Evolutionary conservation across 352 stramenopile species (phyloP), one percentile per base, ranked within the genome.

Genomic region (Pythium dissimile): DNA sequence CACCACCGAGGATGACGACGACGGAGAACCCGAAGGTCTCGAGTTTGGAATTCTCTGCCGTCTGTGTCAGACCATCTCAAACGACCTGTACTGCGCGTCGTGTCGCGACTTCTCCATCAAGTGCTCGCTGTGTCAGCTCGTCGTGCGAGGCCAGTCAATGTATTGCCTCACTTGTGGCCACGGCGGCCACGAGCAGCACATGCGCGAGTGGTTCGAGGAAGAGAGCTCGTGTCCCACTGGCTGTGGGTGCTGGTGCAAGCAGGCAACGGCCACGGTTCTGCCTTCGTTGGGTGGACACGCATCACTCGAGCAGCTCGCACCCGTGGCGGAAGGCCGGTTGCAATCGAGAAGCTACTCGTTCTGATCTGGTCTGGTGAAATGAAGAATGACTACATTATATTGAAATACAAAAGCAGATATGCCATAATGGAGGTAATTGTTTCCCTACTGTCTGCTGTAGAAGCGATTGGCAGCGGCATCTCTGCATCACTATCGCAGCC

Each of bases 121-220:
- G 38, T 95, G 85, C 60, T 89, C 82, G 0, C 61, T 95, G 37
- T 95, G 85, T 41, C 80, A 93, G 48, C 75, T 95, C 24, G 80
- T 87, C 11, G 81, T 95, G 37, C 78, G 85, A 26, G 85, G 85
- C 1, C 80, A 95, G 56, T 91, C 80, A 18, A 91, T 92, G 81
- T 93, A 88, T 53, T 95, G 85, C 55, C 86, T 94, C 67, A 87
- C 75, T 0, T 95, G 85, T 41, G 85, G 85, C 23, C 85, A 95
- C 49, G 85, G 85, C 23, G 85, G 85, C 44, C 85, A 95, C 45
- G 73, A 73, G 5, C 54, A 68, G 32, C 85, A 95, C 48, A 56
- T 93, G 20, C 80, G 75, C 47, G 76, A 77, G 30, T 95, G 85
- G 85, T 95, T 95, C 50, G 75, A 82, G 21, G 51, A 69, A 6